Evolutionary conservation across 768 basidiomycete species (phyloP), one percentile per base, ranked within the genome.

Genomic region (Ramaria sp.): DNA sequence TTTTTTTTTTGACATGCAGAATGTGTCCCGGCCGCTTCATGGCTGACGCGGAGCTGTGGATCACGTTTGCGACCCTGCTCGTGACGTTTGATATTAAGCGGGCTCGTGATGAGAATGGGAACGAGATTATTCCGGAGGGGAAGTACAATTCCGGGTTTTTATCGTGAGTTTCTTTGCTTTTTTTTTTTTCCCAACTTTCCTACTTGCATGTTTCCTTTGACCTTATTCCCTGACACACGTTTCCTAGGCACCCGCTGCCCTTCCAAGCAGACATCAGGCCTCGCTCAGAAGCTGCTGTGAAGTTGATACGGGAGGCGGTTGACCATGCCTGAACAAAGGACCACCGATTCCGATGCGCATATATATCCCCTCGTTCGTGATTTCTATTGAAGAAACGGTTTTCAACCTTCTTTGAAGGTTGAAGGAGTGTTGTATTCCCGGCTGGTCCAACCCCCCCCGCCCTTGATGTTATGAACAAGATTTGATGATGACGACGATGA

Each of bases 231-330:
- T 34, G 8, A 8, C 13, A 34, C 32, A 3, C 32, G 32, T 34
- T n/a, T n/a, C 32, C 37, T 51, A 69, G 69, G 50, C 66, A 67
- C 39, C 67, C 69, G 22, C 60, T 65, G 39, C 48, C 64, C 13
- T 70, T 69, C 53, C 48, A 61, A 51, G 69, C 48, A 48, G 38
- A 52, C 30, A 67, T 69, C 44, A 57, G 60, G 30, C 66, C 67
- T n/a, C 67, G 67, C 32, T 34, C 32, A 34, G 32, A 20, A 66
- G 64, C 34, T 60, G 61, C 32, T 59, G 53, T 9, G 64, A 64
- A n/a, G 60, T 54, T 42, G 57, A 43, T n/a, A 53, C 67, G 32
- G 7, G 32, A 34, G 32, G 32, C 32, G 13, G 13, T 34, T 13
- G 32, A 34, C 32, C 32, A 34, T n/a, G n/a, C n/a, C n/a, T n/a